These are phyloP conservation scores for Anethum foeniculum DNA, from an alignment of 140 eudicot species.

Conservation along the genomic window DNA sequence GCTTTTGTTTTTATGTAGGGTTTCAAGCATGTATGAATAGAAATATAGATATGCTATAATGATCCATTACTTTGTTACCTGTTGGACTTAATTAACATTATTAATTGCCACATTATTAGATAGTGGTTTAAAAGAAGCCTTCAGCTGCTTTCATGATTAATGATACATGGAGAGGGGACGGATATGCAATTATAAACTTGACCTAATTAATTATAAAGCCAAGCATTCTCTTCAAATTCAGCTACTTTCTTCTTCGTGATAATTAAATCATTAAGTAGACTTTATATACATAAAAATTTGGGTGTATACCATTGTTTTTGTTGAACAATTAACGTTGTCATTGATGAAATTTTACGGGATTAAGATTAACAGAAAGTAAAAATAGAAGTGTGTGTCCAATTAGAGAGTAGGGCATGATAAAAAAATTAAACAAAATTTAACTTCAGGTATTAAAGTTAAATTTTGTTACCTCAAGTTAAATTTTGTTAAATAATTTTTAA, in stretches of 20 bases:
- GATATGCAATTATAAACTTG: conserved; percentile 3
- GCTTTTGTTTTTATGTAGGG: neutral
- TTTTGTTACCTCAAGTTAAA: too few relatives aligned
- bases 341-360: too few relatives aligned
- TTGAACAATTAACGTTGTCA: too few relatives aligned
- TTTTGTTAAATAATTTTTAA: too few relatives aligned
- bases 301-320: too few relatives aligned
- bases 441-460: too few relatives aligned
- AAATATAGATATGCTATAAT: neutral
- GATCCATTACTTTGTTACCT: neutral
- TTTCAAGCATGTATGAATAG: neutral
- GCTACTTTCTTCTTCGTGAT: neutral
- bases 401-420: too few relatives aligned
- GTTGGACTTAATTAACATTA: neutral
- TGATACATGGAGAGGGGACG: neutral
- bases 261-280: neutral
- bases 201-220: neutral
- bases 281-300: neutral
- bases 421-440: too few relatives aligned
- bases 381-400: too few relatives aligned
- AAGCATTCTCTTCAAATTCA: neutral
- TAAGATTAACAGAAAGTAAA: too few relatives aligned
- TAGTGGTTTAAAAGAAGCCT: neutral
- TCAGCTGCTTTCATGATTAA: neutral
- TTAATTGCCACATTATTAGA: neutral